Base-by-base conservation (phyloP, 441 rosid species). In the Syzygium malaccense region DNA sequence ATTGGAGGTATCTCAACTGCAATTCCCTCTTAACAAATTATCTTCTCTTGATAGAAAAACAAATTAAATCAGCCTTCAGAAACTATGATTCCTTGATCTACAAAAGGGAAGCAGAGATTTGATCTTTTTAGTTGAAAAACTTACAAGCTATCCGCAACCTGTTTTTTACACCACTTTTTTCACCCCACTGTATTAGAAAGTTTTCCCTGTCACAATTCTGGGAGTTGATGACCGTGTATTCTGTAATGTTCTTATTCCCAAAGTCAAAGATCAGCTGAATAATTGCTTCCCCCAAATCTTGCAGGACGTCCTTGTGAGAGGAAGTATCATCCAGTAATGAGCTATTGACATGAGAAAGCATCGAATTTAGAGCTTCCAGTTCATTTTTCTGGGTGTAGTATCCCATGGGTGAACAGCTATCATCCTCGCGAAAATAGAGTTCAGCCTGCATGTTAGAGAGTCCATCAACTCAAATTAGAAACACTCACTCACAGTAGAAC, bases 61-160 rank as follows among this genome's bases (percentile, higher is more conserved):
- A 57, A 57, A 57, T 58, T 58, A 58, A 26, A 58, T 14, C 64
- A 11, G 64, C n/a, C n/a, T 25, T 25, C 64, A 58, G 14, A 58
- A 25, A 58, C 64, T 58, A 26, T 25, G 64, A 58, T 28, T 58
- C 14, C 64, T 58, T 58, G 64, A 58, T 58, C 14, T 25, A 58
- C 26, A 41, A 88, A 79, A 85, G 80, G 41, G 30, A 58, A 86
- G 37, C 32, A 88, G 71, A 41, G 11, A 28, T 88, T 41, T 41
- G 78, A 51, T 87, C 86, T 66, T 86, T 66, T 64, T 80, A 54
- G 66, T 51, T 54, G 85, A 85, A 88, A 88, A 53, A 90, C 96
- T 93, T 94, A 97, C 99, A 89, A 88, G 98, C 94, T 89, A 98
- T 95, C 92, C 92, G 91, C 93, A 97, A 87, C 51, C 92, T 91